Conservation (phyloP, 495 filamentous ascomycete genomes). For the Schizothecium vesticola region DNA sequence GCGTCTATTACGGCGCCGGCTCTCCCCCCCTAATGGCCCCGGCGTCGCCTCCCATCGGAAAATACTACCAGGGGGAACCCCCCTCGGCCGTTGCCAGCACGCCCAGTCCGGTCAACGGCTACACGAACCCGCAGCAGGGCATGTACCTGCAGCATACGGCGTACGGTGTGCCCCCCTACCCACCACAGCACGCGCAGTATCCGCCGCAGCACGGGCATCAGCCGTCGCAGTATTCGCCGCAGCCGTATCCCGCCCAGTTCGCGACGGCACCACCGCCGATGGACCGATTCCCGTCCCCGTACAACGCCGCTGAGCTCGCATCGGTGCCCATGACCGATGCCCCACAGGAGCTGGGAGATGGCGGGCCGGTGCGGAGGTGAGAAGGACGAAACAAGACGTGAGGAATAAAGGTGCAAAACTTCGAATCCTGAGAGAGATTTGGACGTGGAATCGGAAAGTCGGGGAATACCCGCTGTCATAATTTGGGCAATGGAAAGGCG, state of each 20-base stretch:
- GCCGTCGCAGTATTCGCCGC: not conserved
- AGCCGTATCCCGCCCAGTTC: not conserved
- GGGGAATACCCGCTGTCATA: no score
- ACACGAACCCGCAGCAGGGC: not conserved
- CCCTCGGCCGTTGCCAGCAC: not conserved
- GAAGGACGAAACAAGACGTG: not conserved
- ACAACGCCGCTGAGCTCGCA: not conserved
- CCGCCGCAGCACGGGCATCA: not conserved
- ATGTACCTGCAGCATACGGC: not conserved
- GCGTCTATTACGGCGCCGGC: not conserved
- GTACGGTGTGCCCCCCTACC: not conserved
- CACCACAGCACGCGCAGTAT: not conserved
- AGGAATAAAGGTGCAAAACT: no score
- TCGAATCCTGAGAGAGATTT: no score
- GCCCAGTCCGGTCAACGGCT: not conserved
- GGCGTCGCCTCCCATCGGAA: not conserved
- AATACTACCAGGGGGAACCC: not conserved
- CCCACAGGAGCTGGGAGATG: not conserved
- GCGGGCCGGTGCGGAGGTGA: not conserved
- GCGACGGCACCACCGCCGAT: not conserved
- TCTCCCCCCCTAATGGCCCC: not conserved
- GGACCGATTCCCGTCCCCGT: not conserved
- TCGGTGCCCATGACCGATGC: not conserved
- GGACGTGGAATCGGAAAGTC: no score
- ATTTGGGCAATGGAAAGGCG: not conserved